Base-by-base conservation (phyloP, 495 filamentous ascomycete genomes). In the Podospora didyma region DNA sequence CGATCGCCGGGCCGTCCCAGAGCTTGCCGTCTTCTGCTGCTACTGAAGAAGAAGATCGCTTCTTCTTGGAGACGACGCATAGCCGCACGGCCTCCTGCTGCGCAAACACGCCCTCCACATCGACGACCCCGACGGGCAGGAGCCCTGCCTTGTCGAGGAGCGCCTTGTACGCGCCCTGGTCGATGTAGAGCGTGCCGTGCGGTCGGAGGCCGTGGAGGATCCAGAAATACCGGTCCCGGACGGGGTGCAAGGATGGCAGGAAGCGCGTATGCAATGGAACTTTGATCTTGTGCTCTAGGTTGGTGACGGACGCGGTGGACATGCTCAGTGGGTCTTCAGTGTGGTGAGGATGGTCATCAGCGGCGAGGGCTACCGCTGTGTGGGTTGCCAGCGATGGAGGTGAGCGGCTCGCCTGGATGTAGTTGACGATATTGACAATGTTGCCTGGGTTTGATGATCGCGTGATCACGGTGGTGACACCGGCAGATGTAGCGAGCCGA, bases 141-240 rank as follows among this genome's bases (percentile, higher is more conserved):
- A 98, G 82, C n/a, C 90, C 90, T 7, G 92, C 91, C 72, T 94
- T 94, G 53, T 83, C 81, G 0, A 77, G 64, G 0, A 98, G 80
- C 2, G 95, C 94, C 24, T 78, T 74, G 66, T 91, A 85, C 1
- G 94, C 93, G 39, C 94, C 94, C 11, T 82, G 75, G 71, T 98
- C 94, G 66, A 98, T 96, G 67, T 88, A 96, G 7, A 98, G 61
- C 14, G 87, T 96, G 1, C 94, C 94, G 60, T 94, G 90, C 2
- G 95, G 89, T 3, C 87, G 86, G n/a, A 97, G 82, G 23, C 94
- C 94, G 65, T 98, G 89, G 0, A 97, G 84, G 48, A 98, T 84
- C 94, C 95, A 97, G 79, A 98, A 97, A 62, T 91, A 89, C 46
- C 92, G 87, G 62, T 96, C 94, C 41, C 90, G 86, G 23, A 98